Evolutionary conservation across 2,329 filamentous ascomycete genomes (phyloP).

Genomic region (Fusarium irregulare): DNA sequence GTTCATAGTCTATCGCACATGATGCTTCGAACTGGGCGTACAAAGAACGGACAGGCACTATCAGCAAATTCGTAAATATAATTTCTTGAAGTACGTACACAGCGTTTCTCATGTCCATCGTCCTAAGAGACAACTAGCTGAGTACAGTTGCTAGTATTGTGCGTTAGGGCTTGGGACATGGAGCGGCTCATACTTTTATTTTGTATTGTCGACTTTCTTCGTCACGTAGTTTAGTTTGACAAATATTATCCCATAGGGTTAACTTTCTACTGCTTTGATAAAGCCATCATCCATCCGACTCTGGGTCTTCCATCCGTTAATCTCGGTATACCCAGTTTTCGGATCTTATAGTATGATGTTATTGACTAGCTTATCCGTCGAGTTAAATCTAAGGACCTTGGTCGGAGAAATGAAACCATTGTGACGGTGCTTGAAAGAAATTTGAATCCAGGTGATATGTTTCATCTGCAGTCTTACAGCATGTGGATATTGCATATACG

Average conservation of each 20-base stretch:
- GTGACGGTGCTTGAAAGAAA: not conserved
- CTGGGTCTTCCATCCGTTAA: not conserved
- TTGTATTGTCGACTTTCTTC: not conserved
- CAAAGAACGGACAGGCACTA: not conserved
- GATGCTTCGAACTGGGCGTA: not conserved
- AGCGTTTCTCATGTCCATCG: not conserved
- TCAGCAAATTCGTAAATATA: not conserved
- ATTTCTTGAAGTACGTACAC: not conserved
- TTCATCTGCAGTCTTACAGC: not conserved
- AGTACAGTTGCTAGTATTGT: not conserved
- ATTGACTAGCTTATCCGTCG: not conserved
- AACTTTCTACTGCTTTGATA: not conserved
- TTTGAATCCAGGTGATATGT: not conserved
- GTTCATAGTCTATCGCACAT: not conserved
- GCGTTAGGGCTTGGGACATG: not conserved
- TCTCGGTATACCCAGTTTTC: not conserved
- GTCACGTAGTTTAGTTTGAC: not conserved
- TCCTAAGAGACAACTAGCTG: not conserved
- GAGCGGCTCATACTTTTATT: not conserved
- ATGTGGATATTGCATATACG: slow-evolving; percentile 7
- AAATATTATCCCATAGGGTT: not conserved
- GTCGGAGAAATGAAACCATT: not conserved
- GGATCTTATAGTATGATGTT: not conserved
- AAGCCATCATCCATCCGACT: not conserved
- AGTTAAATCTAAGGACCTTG: not conserved